These are phyloP conservation scores for Carex pumila DNA, from an alignment of 176 grass and related monocot genomes.

Conservation along the genomic window DNA sequence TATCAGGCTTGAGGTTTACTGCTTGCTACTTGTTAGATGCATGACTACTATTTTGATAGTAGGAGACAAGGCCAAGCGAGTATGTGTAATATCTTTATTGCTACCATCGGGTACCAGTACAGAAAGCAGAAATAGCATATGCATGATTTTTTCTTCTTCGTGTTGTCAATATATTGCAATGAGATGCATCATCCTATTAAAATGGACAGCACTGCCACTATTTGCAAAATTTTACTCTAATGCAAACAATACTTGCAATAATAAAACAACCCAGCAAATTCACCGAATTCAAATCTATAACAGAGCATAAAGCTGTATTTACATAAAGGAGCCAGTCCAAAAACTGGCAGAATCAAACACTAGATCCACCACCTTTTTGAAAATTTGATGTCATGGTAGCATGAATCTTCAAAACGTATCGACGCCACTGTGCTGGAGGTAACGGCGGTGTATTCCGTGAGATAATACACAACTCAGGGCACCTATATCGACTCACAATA, in stretches of 20 bases:
- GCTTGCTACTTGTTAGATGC: background rate
- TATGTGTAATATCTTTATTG: background rate
- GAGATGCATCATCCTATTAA: background rate
- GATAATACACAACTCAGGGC: background rate
- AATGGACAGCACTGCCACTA: background rate
- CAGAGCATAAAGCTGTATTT: background rate
- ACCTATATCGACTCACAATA: constrained; percentile 8
- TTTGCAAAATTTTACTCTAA: background rate
- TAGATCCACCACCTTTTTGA: background rate
- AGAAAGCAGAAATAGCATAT: background rate
- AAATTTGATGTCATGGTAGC: background rate
- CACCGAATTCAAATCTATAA: background rate
- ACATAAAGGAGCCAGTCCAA: background rate
- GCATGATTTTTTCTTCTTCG: background rate
- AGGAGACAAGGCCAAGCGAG: background rate
- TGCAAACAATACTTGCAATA: background rate
- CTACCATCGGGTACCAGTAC: background rate
- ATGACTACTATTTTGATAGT: background rate
- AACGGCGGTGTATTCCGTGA: background rate
- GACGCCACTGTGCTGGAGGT: background rate
- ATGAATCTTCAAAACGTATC: constrained; percentile 5
- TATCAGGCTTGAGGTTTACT: background rate
- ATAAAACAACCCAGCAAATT: background rate
- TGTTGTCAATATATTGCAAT: background rate
- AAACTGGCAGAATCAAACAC: background rate